These are phyloP conservation scores for Populus hybrid DNA, from an alignment of 441 rosid genomes.

Conservation along the genomic window DNA sequence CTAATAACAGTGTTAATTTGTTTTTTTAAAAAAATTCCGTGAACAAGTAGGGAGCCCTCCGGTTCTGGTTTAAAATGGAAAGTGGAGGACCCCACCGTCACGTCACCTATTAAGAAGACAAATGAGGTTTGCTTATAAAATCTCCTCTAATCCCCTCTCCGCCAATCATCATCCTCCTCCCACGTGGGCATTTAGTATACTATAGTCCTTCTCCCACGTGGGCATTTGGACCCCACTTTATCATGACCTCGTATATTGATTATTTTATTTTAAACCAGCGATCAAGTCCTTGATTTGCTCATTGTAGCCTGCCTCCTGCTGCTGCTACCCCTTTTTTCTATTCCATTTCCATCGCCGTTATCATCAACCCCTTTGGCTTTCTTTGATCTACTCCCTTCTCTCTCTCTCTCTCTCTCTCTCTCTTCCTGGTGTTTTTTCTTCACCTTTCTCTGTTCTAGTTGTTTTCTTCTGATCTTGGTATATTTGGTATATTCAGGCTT, in stretches of 20 bases:
- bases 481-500: background rate
- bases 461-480: background rate
- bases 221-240: conserved; percentile 36
- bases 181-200: conserved; percentile 48
- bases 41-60: no score
- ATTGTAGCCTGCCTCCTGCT: background rate
- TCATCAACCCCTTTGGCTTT: background rate
- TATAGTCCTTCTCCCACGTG: conserved; percentile 59
- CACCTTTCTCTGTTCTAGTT: background rate
- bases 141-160: conserved; percentile 61
- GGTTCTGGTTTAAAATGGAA: background rate
- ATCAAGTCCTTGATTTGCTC: background rate
- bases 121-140: conserved; percentile 28
- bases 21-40: no score
- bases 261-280: background rate
- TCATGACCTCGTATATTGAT: conserved; percentile 9
- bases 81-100: conserved; percentile 33
- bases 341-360: background rate
- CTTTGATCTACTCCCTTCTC: conserved; percentile 1
- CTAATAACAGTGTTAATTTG: no score
- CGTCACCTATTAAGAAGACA: conserved; percentile 35
- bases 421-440: background rate
- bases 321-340: no score
- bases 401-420: background rate
- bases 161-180: conserved; percentile 64